A percentile compares a stretch with the other conserved stretches of the same genome.
These are phyloP conservation scores for Eucalyptus sideroxylon DNA, from an alignment of 345 rosid genomes.

Conservation along the genomic window DNA sequence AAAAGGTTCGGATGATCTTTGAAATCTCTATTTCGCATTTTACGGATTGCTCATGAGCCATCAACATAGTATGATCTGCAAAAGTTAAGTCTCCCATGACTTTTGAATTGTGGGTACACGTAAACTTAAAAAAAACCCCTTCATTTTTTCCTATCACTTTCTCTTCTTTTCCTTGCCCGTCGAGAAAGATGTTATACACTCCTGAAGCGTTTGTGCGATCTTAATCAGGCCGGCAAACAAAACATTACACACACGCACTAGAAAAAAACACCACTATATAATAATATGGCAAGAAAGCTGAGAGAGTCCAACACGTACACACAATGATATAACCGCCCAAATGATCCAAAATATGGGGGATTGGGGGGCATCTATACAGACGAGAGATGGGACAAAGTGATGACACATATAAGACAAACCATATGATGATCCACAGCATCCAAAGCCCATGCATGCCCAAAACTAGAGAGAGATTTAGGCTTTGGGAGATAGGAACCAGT, in stretches of 20 bases:
- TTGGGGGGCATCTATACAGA: neutral
- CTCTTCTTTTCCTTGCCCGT: neutral
- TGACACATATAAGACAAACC: neutral
- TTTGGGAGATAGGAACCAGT: conserved; percentile 9
- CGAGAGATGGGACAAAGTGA: neutral
- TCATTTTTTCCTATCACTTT: neutral
- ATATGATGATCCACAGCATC: neutral
- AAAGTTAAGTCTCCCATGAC: neutral
- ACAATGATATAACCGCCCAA: neutral
- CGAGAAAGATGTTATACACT: neutral
- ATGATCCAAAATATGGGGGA: neutral
- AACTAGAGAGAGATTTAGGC: neutral
- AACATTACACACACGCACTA: neutral
- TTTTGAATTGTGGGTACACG: neutral
- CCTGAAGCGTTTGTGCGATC: neutral
- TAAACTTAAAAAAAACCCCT: neutral
- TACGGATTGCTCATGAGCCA: neutral
- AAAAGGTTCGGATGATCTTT: neutral
- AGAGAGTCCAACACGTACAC: neutral
- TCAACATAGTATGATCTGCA: neutral
- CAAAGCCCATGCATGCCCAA: neutral
- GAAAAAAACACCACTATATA: neutral
- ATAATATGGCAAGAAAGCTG: neutral
- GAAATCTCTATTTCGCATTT: neutral
- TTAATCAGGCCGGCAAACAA: neutral